Base-by-base conservation (phyloP, 192 early-diverging fungal genomes). In the Oehlia diaphana region DNA sequence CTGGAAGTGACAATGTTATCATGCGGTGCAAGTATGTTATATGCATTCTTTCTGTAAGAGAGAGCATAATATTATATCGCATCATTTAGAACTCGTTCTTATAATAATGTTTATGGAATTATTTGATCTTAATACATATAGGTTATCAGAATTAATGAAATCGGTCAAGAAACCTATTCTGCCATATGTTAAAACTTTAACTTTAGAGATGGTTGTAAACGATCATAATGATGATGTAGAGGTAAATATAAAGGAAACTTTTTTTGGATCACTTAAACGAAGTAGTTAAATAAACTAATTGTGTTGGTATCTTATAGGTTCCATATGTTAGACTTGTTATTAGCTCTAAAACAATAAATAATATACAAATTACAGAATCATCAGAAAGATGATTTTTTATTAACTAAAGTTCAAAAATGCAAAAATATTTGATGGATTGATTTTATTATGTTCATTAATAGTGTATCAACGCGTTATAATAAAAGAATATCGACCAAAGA, bases 1-100 rank as follows among this genome's bases (percentile, higher is more conserved):
- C 76, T 99, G 58, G 96, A 97, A 64, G 90, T 98, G 73, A 94
- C 92, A 28, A 98, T 98, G 97, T 83, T 99, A 7, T 96, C 95
- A 47, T 92, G 90, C 14, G 96, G 96, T 95, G 91, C 87, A 87
- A 58, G 90, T 31, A 31, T 31, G 31, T 31, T 31, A 31, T 31
- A 26, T 31, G 31, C 1, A 31, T 31, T 31, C 31, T 31, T 31
- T 31, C 31, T 31, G 31, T 95, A 92, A 81, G 84, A 13, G 92
- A 80, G 94, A 95, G 71, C 90, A 95, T 26, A 81, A 90, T 85
- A 63, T 85, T 23, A 92, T 97, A 92, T 94, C 42, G 19, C 10
- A 33, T 13, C 26, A 67, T 10, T 73, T 31, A 31, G 23, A 28
- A 49, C n/a, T 69, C 47, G 77, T 19, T 37, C 13, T 4, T 31